Conservation (phyloP, 768 basidiomycete genomes). For the Termitomyces sp. region DNA sequence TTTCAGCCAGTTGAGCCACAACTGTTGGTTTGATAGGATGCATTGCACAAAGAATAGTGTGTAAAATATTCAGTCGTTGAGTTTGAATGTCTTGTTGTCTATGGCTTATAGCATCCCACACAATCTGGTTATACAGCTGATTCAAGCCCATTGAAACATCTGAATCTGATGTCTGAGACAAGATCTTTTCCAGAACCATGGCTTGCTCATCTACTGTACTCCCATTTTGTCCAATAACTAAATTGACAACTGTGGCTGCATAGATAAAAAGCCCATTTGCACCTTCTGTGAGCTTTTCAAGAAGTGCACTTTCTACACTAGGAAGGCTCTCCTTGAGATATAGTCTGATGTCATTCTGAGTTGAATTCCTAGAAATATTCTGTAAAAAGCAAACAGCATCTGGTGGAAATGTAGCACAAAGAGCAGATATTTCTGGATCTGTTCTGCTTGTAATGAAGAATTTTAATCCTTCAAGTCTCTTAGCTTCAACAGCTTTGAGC, state of each 20-base stretch:
- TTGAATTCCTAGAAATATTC: neutral
- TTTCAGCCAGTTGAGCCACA: too few relatives aligned
- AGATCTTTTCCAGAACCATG: too few relatives aligned
- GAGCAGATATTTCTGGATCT: neutral
- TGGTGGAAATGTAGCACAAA: neutral
- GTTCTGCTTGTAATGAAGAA: neutral
- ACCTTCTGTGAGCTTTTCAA: too few relatives aligned
- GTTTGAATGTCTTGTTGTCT: neutral
- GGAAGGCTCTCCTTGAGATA: neutral
- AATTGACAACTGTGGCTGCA: too few relatives aligned
- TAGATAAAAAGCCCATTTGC: too few relatives aligned
- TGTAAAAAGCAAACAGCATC: neutral
- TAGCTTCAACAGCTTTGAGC: neutral
- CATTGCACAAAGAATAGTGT: constrained; percentile 3
- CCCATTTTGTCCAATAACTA: too few relatives aligned
- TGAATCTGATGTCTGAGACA: too few relatives aligned
- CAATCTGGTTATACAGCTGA: neutral
- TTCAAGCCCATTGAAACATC: neutral
- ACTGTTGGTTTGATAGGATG: neutral
- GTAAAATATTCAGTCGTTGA: neutral
- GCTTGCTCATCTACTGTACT: too few relatives aligned
- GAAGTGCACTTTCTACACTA: too few relatives aligned
- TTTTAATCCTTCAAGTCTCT: neutral
- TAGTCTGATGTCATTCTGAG: neutral
- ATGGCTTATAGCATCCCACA: neutral